Percentiles rank a stretch among this genome's conserved stretches.
Conservation (phyloP, 2,329 filamentous ascomycete species). For the Ascochyta pisi region DNA sequence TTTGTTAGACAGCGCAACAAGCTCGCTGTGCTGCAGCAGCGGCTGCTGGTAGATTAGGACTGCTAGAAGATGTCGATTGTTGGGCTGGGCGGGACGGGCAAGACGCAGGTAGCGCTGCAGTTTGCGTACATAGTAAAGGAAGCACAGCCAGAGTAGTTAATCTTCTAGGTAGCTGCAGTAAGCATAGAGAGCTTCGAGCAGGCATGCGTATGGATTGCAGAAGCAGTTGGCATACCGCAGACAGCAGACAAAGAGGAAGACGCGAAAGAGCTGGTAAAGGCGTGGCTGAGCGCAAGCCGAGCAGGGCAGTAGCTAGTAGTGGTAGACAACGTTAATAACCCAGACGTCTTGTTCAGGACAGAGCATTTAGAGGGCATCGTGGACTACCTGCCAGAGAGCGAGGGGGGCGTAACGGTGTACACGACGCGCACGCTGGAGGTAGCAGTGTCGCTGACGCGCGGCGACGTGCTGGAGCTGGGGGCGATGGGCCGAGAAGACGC, state of each 20-base stretch:
- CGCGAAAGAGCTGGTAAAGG: slow-evolving; percentile 29
- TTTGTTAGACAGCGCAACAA: slow-evolving; percentile 36
- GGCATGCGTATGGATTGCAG: slow-evolving; percentile 17
- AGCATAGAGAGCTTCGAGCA: slow-evolving; percentile 33
- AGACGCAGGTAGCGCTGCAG: slow-evolving; percentile 42
- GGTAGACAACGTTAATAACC: not conserved
- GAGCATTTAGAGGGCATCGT: slow-evolving; percentile 10
- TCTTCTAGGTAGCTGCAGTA: slow-evolving; percentile 32
- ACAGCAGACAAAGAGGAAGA: slow-evolving; percentile 18
- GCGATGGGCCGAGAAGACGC: slow-evolving; percentile 14
- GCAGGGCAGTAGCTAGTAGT: slow-evolving; percentile 7
- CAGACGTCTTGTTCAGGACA: slow-evolving; percentile 20
- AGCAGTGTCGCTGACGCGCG: slow-evolving; percentile 11
- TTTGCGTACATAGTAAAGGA: slow-evolving; percentile 37
- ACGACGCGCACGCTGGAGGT: slow-evolving; percentile 20
- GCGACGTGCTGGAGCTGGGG: slow-evolving; percentile 21
- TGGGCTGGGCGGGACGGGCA: slow-evolving; percentile 41
- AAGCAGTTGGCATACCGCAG: slow-evolving; percentile 19
- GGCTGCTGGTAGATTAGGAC: slow-evolving; percentile 28
- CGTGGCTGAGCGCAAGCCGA: slow-evolving; percentile 22
- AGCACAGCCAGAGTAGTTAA: slow-evolving; percentile 18
- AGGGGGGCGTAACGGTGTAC: slow-evolving; percentile 9
- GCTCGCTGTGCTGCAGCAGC: slow-evolving; percentile 33
- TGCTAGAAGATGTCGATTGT: slow-evolving; percentile 36
- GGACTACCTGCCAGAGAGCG: no score